Evolutionary conservation across 2,329 filamentous ascomycete species (phyloP).

Genomic region (Xylaria sp.): DNA sequence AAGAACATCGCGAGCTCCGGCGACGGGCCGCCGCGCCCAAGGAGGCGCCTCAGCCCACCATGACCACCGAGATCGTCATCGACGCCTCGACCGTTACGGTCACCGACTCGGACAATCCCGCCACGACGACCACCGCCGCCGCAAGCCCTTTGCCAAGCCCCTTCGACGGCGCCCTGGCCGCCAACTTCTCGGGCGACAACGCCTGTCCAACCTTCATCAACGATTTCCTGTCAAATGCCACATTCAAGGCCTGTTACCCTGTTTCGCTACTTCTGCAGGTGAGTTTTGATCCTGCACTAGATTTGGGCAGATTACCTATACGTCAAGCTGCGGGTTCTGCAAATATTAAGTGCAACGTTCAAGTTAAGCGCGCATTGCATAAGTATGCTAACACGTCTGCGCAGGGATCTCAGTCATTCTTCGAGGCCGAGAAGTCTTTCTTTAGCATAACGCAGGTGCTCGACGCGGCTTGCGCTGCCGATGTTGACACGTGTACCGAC

Average conservation of each 20-base stretch:
- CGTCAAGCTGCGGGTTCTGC: background rate
- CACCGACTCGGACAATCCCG: slow-evolving; percentile 41
- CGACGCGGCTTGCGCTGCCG: slow-evolving; percentile 78
- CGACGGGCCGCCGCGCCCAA: slow-evolving; percentile 33
- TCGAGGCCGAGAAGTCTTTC: slow-evolving; percentile 78
- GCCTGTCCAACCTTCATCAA: slow-evolving; percentile 76
- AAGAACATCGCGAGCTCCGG: slow-evolving; percentile 50
- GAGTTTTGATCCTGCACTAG: slow-evolving; percentile 46
- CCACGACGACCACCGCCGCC: slow-evolving; percentile 46
- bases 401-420: slow-evolving; percentile 86
- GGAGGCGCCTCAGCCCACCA: slow-evolving; percentile 17
- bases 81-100: slow-evolving; percentile 49
- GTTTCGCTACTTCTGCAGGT: slow-evolving; percentile 86
- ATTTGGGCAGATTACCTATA: background rate
- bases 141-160: slow-evolving; percentile 67
- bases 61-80: slow-evolving; percentile 50
- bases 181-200: slow-evolving; percentile 67
- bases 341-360: background rate
- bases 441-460: slow-evolving; percentile 80
- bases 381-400: slow-evolving; percentile 23
- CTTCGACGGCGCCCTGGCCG: slow-evolving; percentile 73
- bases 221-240: slow-evolving; percentile 71
- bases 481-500: slow-evolving; percentile 71
- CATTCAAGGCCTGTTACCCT: slow-evolving; percentile 80
- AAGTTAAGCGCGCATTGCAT: background rate